Percentiles rank a stretch among this genome's conserved stretches.
phyloP scores from a whole-genome alignment of 2,329 filamentous ascomycete species.

The Coleophoma crateriformis region DNA sequence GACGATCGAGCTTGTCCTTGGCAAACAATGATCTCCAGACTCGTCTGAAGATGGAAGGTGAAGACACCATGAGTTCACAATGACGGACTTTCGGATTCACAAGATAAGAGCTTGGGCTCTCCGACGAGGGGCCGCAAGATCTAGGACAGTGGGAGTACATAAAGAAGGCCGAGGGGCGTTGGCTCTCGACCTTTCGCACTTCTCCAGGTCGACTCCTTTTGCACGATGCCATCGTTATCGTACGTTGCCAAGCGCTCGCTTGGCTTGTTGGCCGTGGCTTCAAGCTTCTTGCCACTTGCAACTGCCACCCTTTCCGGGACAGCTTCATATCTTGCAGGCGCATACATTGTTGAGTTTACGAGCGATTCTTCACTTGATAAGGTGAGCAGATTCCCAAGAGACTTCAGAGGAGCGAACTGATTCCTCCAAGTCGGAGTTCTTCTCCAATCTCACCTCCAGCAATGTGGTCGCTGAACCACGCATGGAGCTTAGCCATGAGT shows the following conservation, averaged over 20 bases:
- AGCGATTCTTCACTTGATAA: background rate
- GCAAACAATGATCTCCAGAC: background rate
- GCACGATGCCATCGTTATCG: background rate
- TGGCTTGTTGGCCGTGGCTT: background rate
- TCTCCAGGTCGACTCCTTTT: background rate
- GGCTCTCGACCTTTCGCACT: too few relatives aligned
- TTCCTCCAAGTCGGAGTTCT: background rate
- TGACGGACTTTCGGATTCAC: too few relatives aligned
- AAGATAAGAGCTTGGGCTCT: background rate
- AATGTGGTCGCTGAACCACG: background rate
- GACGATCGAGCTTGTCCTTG: background rate
- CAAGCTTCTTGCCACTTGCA: background rate
- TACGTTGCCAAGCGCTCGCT: background rate
- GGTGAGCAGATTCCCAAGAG: background rate
- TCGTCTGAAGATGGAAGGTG: background rate
- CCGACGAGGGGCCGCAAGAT: background rate
- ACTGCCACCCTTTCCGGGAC: background rate
- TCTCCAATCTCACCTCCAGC: background rate
- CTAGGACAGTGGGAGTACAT: background rate
- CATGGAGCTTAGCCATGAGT: background rate
- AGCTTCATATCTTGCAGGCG: background rate
- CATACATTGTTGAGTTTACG: conserved; percentile 1
- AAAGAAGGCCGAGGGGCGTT: background rate
- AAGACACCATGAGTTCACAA: background rate
- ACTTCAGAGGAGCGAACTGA: background rate